These are phyloP conservation scores for Hymenoscyphus linearis DNA, from an alignment of 2,329 filamentous ascomycete genomes.

Conservation along the genomic window DNA sequence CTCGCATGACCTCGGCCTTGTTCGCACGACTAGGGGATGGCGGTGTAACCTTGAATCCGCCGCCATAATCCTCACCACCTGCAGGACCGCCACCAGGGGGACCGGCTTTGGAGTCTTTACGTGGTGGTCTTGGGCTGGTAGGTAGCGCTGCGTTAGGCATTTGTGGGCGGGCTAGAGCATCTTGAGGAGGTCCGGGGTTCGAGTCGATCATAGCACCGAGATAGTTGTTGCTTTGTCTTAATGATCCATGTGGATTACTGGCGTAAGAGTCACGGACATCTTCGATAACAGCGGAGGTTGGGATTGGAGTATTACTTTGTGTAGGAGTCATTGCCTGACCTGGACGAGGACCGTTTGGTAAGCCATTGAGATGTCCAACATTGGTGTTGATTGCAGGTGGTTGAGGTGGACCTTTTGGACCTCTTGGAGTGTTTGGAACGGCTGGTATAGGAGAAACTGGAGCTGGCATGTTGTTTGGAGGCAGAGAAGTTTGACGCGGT, in stretches of 20 bases:
- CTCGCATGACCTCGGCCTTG: constrained; percentile 12
- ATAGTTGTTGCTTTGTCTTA: constrained; percentile 30
- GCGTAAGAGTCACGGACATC: constrained; percentile 16
- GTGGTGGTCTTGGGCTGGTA: constrained; percentile 31
- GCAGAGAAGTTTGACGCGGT: constrained; percentile 42
- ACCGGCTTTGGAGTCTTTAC: constrained; percentile 33
- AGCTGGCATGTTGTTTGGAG: constrained; percentile 37
- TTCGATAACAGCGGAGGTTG: constrained; percentile 2
- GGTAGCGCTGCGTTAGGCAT: constrained; percentile 28
- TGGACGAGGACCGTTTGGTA: constrained; percentile 18
- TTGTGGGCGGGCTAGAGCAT: neutral
- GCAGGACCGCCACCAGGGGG: constrained; percentile 4
- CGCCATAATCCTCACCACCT: constrained; percentile 47
- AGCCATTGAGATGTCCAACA: constrained; percentile 19
- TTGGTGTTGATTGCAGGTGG: constrained; percentile 5
- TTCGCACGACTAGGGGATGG: constrained; percentile 37
- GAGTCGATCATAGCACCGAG: constrained; percentile 24
- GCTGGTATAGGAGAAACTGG: constrained; percentile 31
- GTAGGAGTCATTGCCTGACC: constrained; percentile 12
- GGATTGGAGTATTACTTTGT: constrained; percentile 12
- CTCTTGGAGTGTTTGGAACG: constrained; percentile 23
- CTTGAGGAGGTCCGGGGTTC: neutral
- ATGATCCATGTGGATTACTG: constrained; percentile 11
- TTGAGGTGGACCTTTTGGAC: constrained; percentile 13
- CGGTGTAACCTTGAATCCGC: constrained; percentile 42